Percentiles rank a stretch among this genome's conserved stretches.
These are phyloP conservation scores for Diaporthe sp. DNA, from an alignment of 2,329 filamentous ascomycete genomes.

Conservation along the genomic window DNA sequence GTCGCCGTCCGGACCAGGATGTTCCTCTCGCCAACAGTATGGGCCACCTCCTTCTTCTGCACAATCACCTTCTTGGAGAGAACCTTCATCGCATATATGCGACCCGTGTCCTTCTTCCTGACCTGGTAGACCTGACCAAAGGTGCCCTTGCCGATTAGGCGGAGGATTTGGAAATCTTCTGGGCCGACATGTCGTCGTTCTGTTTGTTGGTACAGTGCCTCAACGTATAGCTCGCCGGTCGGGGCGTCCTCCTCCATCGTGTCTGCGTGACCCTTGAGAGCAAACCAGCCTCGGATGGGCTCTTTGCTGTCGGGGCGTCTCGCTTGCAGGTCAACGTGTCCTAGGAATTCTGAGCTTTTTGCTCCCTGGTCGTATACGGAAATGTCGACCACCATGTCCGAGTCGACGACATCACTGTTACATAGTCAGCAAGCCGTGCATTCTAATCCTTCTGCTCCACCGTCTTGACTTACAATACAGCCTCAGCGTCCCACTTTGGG, in stretches of 20 bases:
- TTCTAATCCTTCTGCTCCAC: neutral
- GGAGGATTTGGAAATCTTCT: conserved; percentile 94
- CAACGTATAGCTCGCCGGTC: conserved; percentile 90
- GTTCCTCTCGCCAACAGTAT: conserved; percentile 96
- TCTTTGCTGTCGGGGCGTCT: conserved; percentile 73
- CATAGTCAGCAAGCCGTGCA: neutral
- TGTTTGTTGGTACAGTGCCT: conserved; percentile 85
- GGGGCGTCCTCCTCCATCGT: conserved; percentile 76
- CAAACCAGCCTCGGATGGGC: conserved; percentile 86
- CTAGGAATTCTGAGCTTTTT: conserved; percentile 89
- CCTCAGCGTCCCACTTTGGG: conserved; percentile 95
- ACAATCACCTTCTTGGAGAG: conserved; percentile 99
- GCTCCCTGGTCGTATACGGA: conserved; percentile 89
- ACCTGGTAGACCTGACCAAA: conserved; percentile 99
- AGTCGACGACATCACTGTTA: conserved; percentile 87
- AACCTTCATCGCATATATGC: conserved; percentile 99
- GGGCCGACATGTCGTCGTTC: conserved; percentile 94
- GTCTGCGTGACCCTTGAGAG: conserved; percentile 79
- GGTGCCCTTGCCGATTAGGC: conserved; percentile 96
- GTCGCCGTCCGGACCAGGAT: conserved; percentile 97
- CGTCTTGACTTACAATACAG: conserved; percentile 80
- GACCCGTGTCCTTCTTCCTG: conserved; percentile 92
- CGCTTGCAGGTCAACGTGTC: conserved; percentile 85
- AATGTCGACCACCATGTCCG: conserved; percentile 89
- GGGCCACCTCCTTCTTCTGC: conserved; percentile 98